A percentile compares a stretch with the other conserved stretches of the same genome.
Evolutionary conservation across 2,329 filamentous ascomycete genomes (phyloP).

Genomic region (Penicillium psychrosexuale): DNA sequence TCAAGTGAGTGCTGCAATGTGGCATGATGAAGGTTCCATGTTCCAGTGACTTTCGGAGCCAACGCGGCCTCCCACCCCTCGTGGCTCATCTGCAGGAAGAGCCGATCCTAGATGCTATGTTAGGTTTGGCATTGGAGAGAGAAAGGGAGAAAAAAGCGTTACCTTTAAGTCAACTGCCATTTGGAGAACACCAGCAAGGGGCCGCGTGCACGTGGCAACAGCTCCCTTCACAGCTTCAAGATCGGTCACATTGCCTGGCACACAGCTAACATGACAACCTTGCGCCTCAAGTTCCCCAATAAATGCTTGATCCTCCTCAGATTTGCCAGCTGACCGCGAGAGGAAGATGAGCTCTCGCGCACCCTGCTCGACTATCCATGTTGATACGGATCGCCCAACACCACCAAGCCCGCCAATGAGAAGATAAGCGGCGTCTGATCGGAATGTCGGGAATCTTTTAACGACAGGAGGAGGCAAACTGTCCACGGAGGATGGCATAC

Average conservation of each 20-base stretch:
- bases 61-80: slow-evolving; percentile 31
- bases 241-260: not conserved
- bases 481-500: not conserved
- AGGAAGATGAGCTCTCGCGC: slow-evolving; percentile 11
- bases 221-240: not conserved
- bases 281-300: slow-evolving; percentile 8
- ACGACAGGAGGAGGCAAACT: not conserved
- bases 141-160: not conserved
- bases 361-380: slow-evolving; percentile 15
- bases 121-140: no score
- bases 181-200: slow-evolving; percentile 5
- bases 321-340: slow-evolving; percentile 5
- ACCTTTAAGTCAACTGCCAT: slow-evolving; percentile 10
- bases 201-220: not conserved
- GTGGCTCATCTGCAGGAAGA: slow-evolving; percentile 35
- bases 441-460: not conserved
- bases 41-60: slow-evolving; percentile 35
- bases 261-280: slow-evolving; percentile 1
- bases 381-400: slow-evolving; percentile 7
- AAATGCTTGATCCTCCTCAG: slow-evolving; percentile 2
- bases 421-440: slow-evolving; percentile 3
- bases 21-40: slow-evolving; percentile 30
- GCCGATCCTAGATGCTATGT: slow-evolving; percentile 6
- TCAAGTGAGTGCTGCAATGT: slow-evolving; percentile 8
- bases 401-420: slow-evolving; percentile 15